Conservation (phyloP, 805 yeast species). For the Nakazawaea pomicola region DNA sequence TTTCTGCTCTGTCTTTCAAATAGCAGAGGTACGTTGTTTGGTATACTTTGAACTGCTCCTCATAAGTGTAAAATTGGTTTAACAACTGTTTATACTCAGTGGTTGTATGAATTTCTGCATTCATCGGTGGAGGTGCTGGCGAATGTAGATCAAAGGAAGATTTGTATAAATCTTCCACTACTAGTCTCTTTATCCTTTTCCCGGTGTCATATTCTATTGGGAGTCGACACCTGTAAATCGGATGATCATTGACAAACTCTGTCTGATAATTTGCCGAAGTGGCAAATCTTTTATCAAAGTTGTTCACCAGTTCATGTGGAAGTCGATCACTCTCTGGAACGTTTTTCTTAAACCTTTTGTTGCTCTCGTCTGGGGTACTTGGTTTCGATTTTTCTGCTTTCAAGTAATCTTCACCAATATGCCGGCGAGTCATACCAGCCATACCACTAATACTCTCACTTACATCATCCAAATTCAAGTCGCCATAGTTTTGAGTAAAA, state of each 20-base stretch:
- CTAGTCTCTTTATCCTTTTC: not conserved
- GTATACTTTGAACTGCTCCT: conserved; percentile 8
- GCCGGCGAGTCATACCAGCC: not conserved
- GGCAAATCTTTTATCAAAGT: conserved; percentile 2
- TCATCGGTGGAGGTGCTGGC: conserved; percentile 1
- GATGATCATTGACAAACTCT: conserved; percentile 7
- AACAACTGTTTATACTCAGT: not conserved
- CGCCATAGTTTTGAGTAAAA: conserved; percentile 25
- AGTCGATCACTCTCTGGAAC: not conserved
- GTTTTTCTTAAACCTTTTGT: conserved; percentile 2
- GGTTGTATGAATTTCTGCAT: not conserved
- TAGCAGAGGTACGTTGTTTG: conserved; percentile 5
- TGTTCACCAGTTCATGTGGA: conserved; percentile 11
- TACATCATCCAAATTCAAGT: conserved; percentile 24
- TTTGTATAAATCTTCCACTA: not conserved
- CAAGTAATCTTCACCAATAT: too few relatives aligned
- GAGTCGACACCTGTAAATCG: conserved; percentile 5
- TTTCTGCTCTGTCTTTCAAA: conserved; percentile 3
- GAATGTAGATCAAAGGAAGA: conserved; percentile 2
- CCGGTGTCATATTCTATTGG: conserved; percentile 1
- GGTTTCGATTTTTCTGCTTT: too few relatives aligned
- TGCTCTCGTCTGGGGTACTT: not conserved
- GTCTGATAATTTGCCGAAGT: not conserved
- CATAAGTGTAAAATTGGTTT: conserved; percentile 3
- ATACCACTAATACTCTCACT: conserved; percentile 15